phyloP scores from a whole-genome alignment of 164 flowering plant genomes.

The Cinnamomum micranthum region DNA sequence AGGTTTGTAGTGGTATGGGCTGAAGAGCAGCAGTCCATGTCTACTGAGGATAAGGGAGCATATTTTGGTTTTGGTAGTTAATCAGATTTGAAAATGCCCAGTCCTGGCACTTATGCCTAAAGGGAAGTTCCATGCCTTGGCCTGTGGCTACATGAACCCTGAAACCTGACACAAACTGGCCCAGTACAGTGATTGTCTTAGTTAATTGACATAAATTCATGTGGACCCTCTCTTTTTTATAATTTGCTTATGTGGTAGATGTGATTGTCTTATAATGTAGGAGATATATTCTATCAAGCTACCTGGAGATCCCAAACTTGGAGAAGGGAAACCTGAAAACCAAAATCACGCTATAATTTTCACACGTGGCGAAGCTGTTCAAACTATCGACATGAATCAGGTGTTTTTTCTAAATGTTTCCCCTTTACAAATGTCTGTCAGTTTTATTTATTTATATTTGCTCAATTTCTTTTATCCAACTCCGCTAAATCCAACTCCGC shows the following conservation, averaged over 20 bases:
- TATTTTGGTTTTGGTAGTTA: too few species aligned
- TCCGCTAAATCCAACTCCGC: neutral
- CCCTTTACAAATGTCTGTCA: neutral
- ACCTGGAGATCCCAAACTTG: constrained; percentile 98
- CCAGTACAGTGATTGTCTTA: too few species aligned
- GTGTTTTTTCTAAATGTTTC: constrained; percentile 25
- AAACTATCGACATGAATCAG: constrained; percentile 99
- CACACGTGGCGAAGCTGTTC: constrained; percentile 97
- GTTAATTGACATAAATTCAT: too few species aligned
- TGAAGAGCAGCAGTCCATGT: too few species aligned
- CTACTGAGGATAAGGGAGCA: too few species aligned
- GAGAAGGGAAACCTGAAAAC: constrained; percentile 99
- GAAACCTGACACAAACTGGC: too few species aligned
- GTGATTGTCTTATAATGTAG: constrained; percentile 24
- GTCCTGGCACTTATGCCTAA: too few species aligned
- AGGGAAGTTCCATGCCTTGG: too few species aligned
- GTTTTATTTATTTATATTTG: neutral
- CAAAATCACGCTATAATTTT: constrained; percentile 96
- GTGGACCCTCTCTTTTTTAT: neutral
- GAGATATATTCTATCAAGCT: constrained; percentile 89
- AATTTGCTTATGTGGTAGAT: neutral
- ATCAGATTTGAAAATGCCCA: too few species aligned
- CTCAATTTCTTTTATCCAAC: neutral
- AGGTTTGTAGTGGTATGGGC: too few species aligned
- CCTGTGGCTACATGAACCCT: too few species aligned